Base-by-base conservation (phyloP, 2,329 filamentous ascomycete genomes). In the Paecilomyces niveus region DNA sequence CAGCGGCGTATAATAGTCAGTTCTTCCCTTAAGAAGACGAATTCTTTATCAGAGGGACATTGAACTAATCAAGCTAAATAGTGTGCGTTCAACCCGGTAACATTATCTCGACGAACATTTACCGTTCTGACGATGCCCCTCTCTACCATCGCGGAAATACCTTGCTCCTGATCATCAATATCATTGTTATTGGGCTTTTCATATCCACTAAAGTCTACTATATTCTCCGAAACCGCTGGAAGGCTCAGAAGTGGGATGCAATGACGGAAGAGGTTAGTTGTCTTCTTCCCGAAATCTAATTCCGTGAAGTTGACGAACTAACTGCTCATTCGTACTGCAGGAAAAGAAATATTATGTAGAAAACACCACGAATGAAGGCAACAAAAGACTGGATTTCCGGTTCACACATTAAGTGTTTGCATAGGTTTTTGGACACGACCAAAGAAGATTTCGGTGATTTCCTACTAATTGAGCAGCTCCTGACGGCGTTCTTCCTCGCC, bases 1-100 rank as follows among this genome's bases (percentile, higher is more conserved):
- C 84, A 0, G 85, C 67, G 5, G 49, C 84, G n/a, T 88, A 88
- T 70, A 88, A 87, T 65, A 76, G 74, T 76, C 62, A 62, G 70
- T 62, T 24, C 11, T 29, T 45, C 54, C 32, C 9, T 18, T 29
- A 39, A 3, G 11, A 26, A 26, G 24, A 26, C 3, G 5, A 26
- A n/a, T n/a, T n/a, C n/a, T 21, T 50, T 22, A 45, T 51, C 39
- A 15, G 54, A 29, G 53, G 6, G 55, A 59, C 13, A 51, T 50
- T 58, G 35, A 55, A 33, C 50, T 61, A 68, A 18, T 53, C 22
- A 3, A 49, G 32, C 13, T 61, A 60, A 53, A 61, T 58, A 64
- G 68, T 72, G 66, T 66, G 62, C 13, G 70, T 73, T 9, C 72
- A 74, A 60, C 49, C 64, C 3, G 65, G 64, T 4, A 70, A 64